Evolutionary conservation across 2,329 filamentous ascomycete genomes (phyloP), one percentile per base, ranked within the genome.

Genomic region (Pyrenochaeta sp.): DNA sequence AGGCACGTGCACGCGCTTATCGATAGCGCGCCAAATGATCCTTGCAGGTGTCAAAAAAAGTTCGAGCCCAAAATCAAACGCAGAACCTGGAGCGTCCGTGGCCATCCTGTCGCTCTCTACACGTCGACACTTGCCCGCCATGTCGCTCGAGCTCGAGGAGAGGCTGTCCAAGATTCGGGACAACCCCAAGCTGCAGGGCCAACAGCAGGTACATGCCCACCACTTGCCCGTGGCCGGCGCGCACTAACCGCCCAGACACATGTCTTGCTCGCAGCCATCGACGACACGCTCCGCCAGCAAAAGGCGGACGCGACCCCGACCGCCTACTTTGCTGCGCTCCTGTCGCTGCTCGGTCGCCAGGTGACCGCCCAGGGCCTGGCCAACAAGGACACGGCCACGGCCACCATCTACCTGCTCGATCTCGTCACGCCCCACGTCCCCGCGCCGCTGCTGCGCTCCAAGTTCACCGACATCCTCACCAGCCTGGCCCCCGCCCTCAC

Each of bases 141-240:
- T 77, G 76, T 84, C 84, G 73, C 77, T 97, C 28, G 85, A 88
- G 73, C 77, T 97, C 28, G 85, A 88, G 72, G 93, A 96, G 79
- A 95, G 91, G 80, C 84, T 99, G 71, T 89, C 93, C 77, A 96
- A 95, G 83, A 96, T 97, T 73, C 89, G 94, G 75, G 94, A 75
- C 58, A 74, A 89, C 69, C 94, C 94, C 43, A 96, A 96, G 74
- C 84, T 96, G 65, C 90, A 97, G 74, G 96, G 89, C 72, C 92
- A 96, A 76, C 86, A 96, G 73, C 90, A 92, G 82, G 91, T 94
- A 77, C 59, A 78, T 71, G 13, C 24, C 11, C 17, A 32, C 21
- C 37, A 28, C 29, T 10, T 13, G 10, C 17, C n/a, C 15, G 14
- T 28, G 41, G 20, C 9, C 22, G 21, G 21, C 30, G 31, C 17